Evolutionary conservation across 305 asterid species (phyloP), one percentile per base, ranked within the genome.

Genomic region (Fraxinus latifolia): DNA sequence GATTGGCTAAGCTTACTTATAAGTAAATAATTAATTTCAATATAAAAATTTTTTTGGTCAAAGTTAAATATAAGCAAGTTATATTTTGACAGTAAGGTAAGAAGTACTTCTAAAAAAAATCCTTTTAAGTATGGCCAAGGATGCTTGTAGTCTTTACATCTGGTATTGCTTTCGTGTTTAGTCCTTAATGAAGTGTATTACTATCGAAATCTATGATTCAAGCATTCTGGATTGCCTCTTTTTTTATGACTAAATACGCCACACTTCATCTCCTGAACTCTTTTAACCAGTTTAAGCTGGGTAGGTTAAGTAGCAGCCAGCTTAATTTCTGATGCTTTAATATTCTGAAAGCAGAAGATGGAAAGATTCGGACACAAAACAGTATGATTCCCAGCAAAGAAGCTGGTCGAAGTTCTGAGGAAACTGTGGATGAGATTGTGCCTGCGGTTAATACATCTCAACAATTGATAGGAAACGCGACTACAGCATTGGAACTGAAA

Each of bases 401-500:
- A 82, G 82, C 70, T 74, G 87, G 86, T 79, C 88, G 74, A 82
- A 84, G 84, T 84, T 83, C 90, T 77, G 91, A 86, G 36, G 90
- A 86, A 90, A 84, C 74, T 71, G 84, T 60, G 73, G 94, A 88
- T 58, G 86, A 34, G 42, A 80, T 77, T 79, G 33, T 62, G 33
- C 77, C 86, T 39, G 23, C 81, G 29, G 78, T 82, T 60, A 79
- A 74, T 60, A 70, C 79, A 72, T 81, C 87, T 12, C 80, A 53
- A 11, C 83, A 83, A 79, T 68, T 31, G 25, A 53, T 33, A 78
- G 90, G 81, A 62, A 80, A 87, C 80, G 74, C 79, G 85, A 87
- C 82, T 84, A 76, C 89, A 68, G 68, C 86, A 21, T 85, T 93
- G 87, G 97, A 88, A 47, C 87, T 91, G 62, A 88, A 88, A 82